Base-by-base conservation (phyloP, 192 early-diverging fungal species). In the Chytriomyces confervae region DNA sequence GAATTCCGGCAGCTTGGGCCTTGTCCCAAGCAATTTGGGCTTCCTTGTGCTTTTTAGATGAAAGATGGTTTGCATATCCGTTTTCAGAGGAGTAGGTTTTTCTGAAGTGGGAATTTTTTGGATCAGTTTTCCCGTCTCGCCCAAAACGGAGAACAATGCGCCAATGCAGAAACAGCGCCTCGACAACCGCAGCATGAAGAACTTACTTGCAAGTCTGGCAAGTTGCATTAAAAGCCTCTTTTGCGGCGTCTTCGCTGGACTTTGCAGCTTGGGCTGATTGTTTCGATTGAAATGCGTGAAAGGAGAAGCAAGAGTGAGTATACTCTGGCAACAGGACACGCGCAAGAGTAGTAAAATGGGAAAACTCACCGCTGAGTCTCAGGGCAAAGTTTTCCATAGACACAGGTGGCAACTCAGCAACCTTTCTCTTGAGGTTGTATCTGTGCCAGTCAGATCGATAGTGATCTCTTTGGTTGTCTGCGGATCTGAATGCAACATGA, bases 381-480 rank as follows among this genome's bases (percentile, higher is more conserved):
- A 91, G 87, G 0, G 88, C 84, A 89, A 98, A 99, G 71, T 88
- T 87, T 75, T 96, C 96, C 18, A 86, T 86, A 3, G 90, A 82
- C 43, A 99, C 91, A 29, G 96, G 93, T 0, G 94, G 94, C 20
- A 98, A 84, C 24, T 93, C 94, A 13, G 93, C 96, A 36, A 98
- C 95, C 78, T 98, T 97, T 76, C 97, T 92, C 87, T 98, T 98
- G 36, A 98, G 83, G 82, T 99, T 99, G 89, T 99, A 99, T 48
- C 97, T 88, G 76, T 99, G 98, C 97, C 98, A 99, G 88, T 99
- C 96, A 45, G 93, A 92, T 29, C 91, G 89, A 82, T 97, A 97
- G 84, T 99, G 98, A 45, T 90, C 89, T 50, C 98, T 85, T 85
- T 99, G 98, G 77, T 89, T 83, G 53, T 97, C 94, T 13, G 95